These are phyloP conservation scores for Dictyostelium purpureum DNA, from an alignment of 78 protist species.

Conservation along the genomic window DNA sequence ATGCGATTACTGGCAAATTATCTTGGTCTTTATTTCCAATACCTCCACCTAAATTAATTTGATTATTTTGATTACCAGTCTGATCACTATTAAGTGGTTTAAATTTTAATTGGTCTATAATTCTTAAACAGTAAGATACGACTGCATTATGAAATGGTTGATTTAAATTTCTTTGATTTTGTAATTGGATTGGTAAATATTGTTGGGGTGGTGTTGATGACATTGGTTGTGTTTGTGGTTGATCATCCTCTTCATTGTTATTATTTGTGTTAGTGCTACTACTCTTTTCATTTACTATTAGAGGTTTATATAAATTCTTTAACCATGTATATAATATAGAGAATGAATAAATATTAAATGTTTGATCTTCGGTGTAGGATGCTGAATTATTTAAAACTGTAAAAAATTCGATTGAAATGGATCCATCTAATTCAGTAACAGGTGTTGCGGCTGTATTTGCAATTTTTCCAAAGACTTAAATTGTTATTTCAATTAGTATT, in stretches of 20 bases:
- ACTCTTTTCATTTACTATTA: not conserved
- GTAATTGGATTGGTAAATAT: not conserved
- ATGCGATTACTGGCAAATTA: slow-evolving; percentile 46
- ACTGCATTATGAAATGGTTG: slow-evolving; percentile 27
- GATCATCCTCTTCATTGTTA: not conserved
- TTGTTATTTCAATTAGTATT: no score
- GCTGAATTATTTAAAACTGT: slow-evolving; percentile 67
- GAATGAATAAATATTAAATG: slow-evolving; percentile 73
- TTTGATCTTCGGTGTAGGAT: slow-evolving; percentile 62
- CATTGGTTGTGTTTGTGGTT: not conserved
- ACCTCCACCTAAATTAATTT: not conserved
- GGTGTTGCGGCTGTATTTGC: slow-evolving; percentile 29
- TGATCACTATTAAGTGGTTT: slow-evolving; percentile 2
- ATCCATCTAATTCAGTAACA: slow-evolving; percentile 76
- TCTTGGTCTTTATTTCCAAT: not conserved
- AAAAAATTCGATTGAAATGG: slow-evolving; percentile 65
- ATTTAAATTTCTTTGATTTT: slow-evolving; percentile 5
- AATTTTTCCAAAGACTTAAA: not conserved
- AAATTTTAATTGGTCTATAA: slow-evolving; percentile 60
- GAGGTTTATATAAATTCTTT: slow-evolving; percentile 38
- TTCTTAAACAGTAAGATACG: slow-evolving; percentile 71
- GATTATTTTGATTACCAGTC: not conserved
- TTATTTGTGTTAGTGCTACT: no score
- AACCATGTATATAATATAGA: slow-evolving; percentile 61
- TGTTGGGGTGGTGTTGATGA: not conserved